Conservation (phyloP, 345 rosid genomes). For the Melaleuca alternifolia region DNA sequence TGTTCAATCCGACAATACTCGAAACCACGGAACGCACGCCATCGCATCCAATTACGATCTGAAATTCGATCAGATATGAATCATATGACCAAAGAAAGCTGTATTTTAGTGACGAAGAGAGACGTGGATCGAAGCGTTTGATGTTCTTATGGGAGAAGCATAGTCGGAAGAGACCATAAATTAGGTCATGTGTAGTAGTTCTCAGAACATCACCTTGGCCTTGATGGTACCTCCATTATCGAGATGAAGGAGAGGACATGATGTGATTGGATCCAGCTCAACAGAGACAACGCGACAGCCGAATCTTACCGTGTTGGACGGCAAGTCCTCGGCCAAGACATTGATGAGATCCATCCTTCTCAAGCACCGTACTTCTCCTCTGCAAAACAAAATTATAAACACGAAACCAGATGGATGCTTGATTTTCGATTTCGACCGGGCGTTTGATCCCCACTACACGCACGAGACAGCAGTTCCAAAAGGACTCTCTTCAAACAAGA, state of each 20-base stretch:
- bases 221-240: conserved; percentile 6
- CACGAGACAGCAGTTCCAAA: neutral
- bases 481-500: neutral
- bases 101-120: neutral
- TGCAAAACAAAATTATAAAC: neutral
- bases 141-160: neutral
- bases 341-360: conserved; percentile 32
- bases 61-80: neutral
- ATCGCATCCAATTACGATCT: conserved; percentile 9
- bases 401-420: neutral
- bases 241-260: conserved; percentile 9
- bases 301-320: conserved; percentile 18
- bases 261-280: neutral
- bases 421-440: neutral
- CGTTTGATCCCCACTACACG: neutral
- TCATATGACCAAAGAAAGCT: neutral
- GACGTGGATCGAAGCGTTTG: neutral
- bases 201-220: conserved; percentile 8
- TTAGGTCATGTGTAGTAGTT: neutral
- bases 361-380: conserved; percentile 42
- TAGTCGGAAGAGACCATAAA: neutral
- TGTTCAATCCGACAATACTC: neutral
- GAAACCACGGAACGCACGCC: neutral
- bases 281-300: conserved; percentile 18
- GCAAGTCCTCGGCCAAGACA: conserved; percentile 31